phyloP scores from a whole-genome alignment of 805 yeast species.

The Barnettozyma pratensis region DNA sequence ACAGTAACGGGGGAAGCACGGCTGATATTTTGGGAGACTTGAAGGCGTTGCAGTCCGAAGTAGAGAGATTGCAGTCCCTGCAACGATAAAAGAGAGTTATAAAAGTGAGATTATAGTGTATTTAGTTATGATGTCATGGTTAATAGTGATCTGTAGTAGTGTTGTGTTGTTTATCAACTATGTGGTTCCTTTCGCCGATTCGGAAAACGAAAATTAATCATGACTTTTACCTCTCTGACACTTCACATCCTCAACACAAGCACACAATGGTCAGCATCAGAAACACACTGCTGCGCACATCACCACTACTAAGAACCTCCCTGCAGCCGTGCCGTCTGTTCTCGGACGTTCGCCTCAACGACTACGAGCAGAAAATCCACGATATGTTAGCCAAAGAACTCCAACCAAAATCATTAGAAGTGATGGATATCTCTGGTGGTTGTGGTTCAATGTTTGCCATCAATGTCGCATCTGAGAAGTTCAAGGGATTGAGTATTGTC shows the following conservation, averaged over 20 bases:
- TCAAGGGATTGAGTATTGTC: slow-evolving; percentile 77
- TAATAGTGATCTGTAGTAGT: too few relatives aligned
- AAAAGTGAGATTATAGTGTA: too few relatives aligned
- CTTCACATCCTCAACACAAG: too few relatives aligned
- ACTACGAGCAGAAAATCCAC: slow-evolving; percentile 61
- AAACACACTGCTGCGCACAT: too few relatives aligned
- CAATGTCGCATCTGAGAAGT: slow-evolving; percentile 60
- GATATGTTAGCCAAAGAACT: slow-evolving; percentile 50
- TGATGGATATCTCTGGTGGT: slow-evolving; percentile 86
- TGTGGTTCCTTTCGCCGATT: too few relatives aligned
- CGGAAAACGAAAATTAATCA: too few relatives aligned
- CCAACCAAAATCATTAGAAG: slow-evolving; percentile 57
- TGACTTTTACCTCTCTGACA: too few relatives aligned
- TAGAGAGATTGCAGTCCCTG: slow-evolving; percentile 42
- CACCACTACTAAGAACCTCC: background rate
- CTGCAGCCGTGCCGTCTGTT: background rate
- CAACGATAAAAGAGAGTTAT: background rate
- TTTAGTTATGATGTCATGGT: too few relatives aligned
- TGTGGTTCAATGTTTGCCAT: slow-evolving; percentile 99
- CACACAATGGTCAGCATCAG: too few relatives aligned
- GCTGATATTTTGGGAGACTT: slow-evolving; percentile 58
- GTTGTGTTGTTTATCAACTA: too few relatives aligned
- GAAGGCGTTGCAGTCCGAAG: slow-evolving; percentile 64
- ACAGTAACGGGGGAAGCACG: slow-evolving; percentile 9
- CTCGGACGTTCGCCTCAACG: slow-evolving; percentile 17